These are phyloP conservation scores for Pseudocercospora crystallina DNA, from an alignment of 2,329 filamentous ascomycete genomes.

Conservation along the genomic window DNA sequence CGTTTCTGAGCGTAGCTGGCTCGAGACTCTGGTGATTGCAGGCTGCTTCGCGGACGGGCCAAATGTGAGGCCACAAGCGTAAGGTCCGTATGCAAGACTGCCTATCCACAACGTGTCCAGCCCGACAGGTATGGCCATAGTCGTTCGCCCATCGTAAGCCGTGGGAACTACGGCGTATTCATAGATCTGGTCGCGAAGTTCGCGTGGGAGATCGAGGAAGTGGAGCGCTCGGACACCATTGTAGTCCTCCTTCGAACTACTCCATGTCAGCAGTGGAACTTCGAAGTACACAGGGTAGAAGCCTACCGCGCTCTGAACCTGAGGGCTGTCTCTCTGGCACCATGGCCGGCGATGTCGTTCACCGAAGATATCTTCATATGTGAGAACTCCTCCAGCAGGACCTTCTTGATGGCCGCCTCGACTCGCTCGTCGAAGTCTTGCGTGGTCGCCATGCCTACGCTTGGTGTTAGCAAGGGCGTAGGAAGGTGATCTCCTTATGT, in stretches of 20 bases:
- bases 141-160: too few species aligned
- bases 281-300: too few species aligned
- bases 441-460: neutral
- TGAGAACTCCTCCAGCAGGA: neutral
- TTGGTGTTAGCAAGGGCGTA: too few species aligned
- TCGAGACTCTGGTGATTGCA: conserved; percentile 19
- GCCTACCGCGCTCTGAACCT: too few species aligned
- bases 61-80: too few species aligned
- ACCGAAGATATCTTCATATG: neutral
- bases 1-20: conserved; percentile 22
- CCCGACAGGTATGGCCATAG: too few species aligned
- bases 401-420: neutral
- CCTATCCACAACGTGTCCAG: too few species aligned
- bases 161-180: conserved; percentile 2
- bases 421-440: neutral
- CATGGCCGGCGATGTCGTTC: neutral
- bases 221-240: conserved; percentile 11
- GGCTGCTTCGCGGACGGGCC: conserved; percentile 26
- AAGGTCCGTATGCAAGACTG: too few species aligned
- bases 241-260: too few species aligned
- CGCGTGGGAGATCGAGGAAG: conserved; percentile 36
- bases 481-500: too few species aligned
- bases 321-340: neutral
- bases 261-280: too few species aligned
- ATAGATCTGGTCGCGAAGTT: conserved; percentile 41